Evolutionary conservation across 148 eudicot species (phyloP), one percentile per base, ranked within the genome.

Genomic region (Euryodendron excelsum): DNA sequence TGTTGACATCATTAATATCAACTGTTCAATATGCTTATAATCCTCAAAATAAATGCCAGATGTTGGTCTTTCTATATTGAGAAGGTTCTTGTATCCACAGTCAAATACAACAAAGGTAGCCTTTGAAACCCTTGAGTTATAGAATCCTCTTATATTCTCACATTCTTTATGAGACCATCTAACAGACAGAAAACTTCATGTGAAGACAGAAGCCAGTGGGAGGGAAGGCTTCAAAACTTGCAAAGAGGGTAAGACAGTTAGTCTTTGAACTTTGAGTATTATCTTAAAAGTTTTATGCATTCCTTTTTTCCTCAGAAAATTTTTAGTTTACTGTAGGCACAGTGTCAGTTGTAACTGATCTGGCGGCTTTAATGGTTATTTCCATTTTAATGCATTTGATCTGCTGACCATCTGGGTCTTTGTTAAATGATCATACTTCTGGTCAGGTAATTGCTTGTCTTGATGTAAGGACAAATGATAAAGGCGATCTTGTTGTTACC

Each of bases 401-500:
- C 33, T 58, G 23, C 20, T 73, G 44, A 10, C 41, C 41, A 3
- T 36, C 44, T 8, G 64, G 66, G 47, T 21, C 27, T 77, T 64
- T n/a, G n/a, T n/a, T n/a, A n/a, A n/a, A n/a, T n/a, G n/a, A n/a
- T n/a, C n/a, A n/a, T 71, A 41, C 60, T 33, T 72, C 2, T 78
- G 75, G 31, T 34, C 81, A 93, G 99, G 99, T 96, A 61, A 96
- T 96, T 88, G 98, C 99, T 76, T 96, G 99, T 83, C 98, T 92
- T 84, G 99, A 96, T 86, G 99, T 93, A 79, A 92, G 99, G 89
- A 76, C 92, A 71, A 96, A 96, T 84, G 98, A 96, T 82, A 79
- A 89, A 4, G 99, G 98, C 71, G 99, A 96, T 81, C 97, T 96
- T 84, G 98, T 96, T 80, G 99, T 96, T 60, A 96, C 99, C 48